Conservation (phyloP, 805 yeast species). For the Kazachstania kunashirensis region DNA sequence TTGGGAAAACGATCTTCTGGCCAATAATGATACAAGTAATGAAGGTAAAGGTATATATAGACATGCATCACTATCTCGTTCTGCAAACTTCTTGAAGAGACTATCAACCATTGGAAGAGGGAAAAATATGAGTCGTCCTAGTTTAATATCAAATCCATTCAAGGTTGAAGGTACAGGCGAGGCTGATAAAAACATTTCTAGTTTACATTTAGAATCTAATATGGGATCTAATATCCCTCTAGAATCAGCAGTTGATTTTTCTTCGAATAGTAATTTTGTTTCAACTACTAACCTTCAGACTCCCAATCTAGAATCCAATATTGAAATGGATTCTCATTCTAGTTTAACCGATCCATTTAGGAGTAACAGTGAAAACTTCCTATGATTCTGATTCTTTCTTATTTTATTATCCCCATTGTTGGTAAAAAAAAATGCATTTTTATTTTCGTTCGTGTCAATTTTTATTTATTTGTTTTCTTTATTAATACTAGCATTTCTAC, state of each 20-base stretch:
- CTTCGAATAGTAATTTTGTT: not conserved
- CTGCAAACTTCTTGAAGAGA: not conserved
- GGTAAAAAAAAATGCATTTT: too few relatives aligned
- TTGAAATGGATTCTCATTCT: not conserved
- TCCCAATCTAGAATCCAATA: too few relatives aligned
- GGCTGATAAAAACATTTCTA: not conserved
- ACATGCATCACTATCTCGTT: not conserved
- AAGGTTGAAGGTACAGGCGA: not conserved
- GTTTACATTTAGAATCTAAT: not conserved
- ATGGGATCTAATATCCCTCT: not conserved
- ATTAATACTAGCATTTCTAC: too few relatives aligned
- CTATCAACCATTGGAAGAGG: not conserved
- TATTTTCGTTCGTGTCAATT: too few relatives aligned
- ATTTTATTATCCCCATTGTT: too few relatives aligned
- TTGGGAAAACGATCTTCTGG: constrained; percentile 41
- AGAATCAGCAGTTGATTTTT: not conserved
- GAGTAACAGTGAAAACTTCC: not conserved
- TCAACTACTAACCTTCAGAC: too few relatives aligned
- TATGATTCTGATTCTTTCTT: too few relatives aligned
- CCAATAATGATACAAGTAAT: not conserved
- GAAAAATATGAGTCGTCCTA: not conserved
- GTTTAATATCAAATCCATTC: constrained; percentile 1
- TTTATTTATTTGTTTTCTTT: too few relatives aligned
- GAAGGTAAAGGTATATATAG: not conserved
- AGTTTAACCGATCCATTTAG: constrained; percentile 1